These are phyloP conservation scores for Dendrocalamus sinicus DNA, from an alignment of 176 grass and related monocot genomes.

Conservation along the genomic window DNA sequence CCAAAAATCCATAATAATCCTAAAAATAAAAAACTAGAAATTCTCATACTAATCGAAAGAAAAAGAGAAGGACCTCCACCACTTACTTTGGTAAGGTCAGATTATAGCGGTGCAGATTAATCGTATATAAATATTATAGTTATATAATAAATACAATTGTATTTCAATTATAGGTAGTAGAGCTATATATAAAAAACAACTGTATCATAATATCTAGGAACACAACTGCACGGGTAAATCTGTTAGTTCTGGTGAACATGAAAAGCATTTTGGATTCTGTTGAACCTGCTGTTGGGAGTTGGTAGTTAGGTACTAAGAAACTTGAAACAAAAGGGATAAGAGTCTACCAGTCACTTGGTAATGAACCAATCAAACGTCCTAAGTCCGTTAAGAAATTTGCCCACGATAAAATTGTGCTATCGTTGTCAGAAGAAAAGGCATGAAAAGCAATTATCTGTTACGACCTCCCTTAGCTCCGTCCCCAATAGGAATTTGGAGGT, in stretches of 20 bases:
- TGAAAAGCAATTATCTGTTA: slow-evolving; percentile 36
- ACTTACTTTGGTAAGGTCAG: too few species aligned
- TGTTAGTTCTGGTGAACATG: background rate
- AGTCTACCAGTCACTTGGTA: slow-evolving; percentile 15
- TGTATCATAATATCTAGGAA: too few species aligned
- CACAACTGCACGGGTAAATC: too few species aligned
- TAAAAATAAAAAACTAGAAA: too few species aligned
- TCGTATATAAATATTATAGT: too few species aligned
- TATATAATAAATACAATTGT: too few species aligned
- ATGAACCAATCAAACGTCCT: slow-evolving; percentile 32
- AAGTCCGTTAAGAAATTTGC: slow-evolving; percentile 37
- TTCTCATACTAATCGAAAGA: too few species aligned
- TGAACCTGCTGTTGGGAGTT: slow-evolving; percentile 42
- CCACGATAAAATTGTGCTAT: slow-evolving; percentile 22
- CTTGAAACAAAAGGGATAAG: slow-evolving; percentile 47
- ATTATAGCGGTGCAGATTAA: too few species aligned
- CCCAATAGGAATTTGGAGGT: slow-evolving; percentile 15
- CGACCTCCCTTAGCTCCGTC: slow-evolving; percentile 5
- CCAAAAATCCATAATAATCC: too few species aligned
- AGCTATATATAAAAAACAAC: too few species aligned
- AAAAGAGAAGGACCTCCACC: too few species aligned
- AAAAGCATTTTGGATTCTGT: slow-evolving; percentile 25
- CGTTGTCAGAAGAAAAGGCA: slow-evolving; percentile 16
- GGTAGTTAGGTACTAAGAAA: slow-evolving; percentile 44
- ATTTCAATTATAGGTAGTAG: too few species aligned